phyloP scores from a whole-genome alignment of 1,284 basidiomycete species.

The Ceratobasidium sp. region DNA sequence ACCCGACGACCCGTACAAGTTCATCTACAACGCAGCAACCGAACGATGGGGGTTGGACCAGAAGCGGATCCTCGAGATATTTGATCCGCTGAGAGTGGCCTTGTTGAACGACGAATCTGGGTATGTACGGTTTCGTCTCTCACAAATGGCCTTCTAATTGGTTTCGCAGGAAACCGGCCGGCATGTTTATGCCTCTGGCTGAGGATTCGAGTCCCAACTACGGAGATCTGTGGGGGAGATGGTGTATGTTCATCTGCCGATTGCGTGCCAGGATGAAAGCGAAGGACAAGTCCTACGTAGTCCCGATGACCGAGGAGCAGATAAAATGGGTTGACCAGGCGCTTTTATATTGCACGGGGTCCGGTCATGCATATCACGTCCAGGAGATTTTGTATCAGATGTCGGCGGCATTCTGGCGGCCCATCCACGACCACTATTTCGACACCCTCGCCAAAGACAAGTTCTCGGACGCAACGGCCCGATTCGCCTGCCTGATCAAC shows the following conservation, averaged over 20 bases:
- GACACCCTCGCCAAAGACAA: not conserved
- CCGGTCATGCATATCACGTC: not conserved
- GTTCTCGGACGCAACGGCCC: constrained; percentile 5
- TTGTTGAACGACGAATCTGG: not conserved
- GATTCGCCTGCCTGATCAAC: constrained; percentile 7
- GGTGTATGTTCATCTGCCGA: not conserved
- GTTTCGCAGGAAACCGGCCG: too few relatives aligned
- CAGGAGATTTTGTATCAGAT: not conserved
- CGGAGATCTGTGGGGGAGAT: not conserved
- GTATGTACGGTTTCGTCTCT: too few relatives aligned
- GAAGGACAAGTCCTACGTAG: not conserved
- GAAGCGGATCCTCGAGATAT: too few relatives aligned
- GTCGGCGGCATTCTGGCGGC: not conserved
- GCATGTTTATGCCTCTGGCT: not conserved
- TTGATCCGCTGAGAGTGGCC: not conserved
- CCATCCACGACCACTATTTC: not conserved
- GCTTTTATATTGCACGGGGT: not conserved
- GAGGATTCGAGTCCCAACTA: not conserved
- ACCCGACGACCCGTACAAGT: too few relatives aligned
- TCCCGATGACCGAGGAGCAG: not conserved
- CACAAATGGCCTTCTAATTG: too few relatives aligned
- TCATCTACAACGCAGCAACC: too few relatives aligned
- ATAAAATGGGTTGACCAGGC: not conserved
- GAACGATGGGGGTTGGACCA: too few relatives aligned
- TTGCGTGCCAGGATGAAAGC: not conserved